phyloP scores from a whole-genome alignment of 139 green algal genomes.

The Chlamydomonas schloesseri region DNA sequence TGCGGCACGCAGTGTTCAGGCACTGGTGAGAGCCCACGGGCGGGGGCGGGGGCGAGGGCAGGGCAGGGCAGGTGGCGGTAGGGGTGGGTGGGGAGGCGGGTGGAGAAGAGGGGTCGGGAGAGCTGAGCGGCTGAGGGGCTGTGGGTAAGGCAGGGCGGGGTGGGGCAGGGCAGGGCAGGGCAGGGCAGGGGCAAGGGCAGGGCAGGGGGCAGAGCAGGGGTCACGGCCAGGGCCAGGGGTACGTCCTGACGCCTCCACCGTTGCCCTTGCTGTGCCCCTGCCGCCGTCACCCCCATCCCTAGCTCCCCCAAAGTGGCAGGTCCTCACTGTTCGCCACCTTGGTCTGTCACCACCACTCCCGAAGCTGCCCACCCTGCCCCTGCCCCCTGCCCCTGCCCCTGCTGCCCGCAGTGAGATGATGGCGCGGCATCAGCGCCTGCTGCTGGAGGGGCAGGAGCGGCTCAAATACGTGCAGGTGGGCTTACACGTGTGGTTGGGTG shows the following conservation, averaged over 20 bases:
- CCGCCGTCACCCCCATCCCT: background rate
- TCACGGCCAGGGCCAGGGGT: no score
- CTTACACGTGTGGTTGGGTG: no score
- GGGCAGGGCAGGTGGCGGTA: no score
- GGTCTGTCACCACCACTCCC: background rate
- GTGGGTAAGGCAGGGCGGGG: background rate
- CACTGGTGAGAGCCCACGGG: slow-evolving; percentile 4
- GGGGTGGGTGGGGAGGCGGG: background rate
- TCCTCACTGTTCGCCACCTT: no score
- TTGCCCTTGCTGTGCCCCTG: background rate
- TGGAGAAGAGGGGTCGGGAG: no score
- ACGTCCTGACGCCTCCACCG: no score
- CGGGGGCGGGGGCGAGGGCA: background rate
- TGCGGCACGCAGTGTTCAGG: background rate
- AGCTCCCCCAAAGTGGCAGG: background rate
- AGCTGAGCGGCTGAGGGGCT: background rate
- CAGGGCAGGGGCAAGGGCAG: background rate
- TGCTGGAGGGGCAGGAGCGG: slow-evolving; percentile 41
- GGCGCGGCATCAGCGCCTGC: slow-evolving; percentile 8
- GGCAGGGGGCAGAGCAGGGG: no score
- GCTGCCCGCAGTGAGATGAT: background rate
- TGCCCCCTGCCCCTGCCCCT: background rate
- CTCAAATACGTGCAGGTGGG: slow-evolving; percentile 35
- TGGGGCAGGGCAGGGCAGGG: no score
- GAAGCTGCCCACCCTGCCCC: background rate